Evolutionary conservation across 1,139 yeast genomes (phyloP), one percentile per base, ranked within the genome.

Genomic region (Pichia sp.): DNA sequence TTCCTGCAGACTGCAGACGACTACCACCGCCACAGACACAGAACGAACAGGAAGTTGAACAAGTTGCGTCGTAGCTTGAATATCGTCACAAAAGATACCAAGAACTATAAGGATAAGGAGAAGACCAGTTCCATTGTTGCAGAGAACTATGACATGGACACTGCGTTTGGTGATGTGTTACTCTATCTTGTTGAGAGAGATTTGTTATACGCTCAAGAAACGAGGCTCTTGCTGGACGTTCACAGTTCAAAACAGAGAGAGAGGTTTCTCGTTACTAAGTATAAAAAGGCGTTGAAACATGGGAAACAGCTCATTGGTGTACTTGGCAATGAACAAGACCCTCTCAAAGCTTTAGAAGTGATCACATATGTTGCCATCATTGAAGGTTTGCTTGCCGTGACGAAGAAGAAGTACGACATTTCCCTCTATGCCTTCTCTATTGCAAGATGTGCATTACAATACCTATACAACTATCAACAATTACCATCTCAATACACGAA

Each of bases 111-210:
- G 36, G 53, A 60, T 10, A 70, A 72, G 40, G 67, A 68, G 40
- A 64, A 69, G 50, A 56, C 60, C 6, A 56, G 67, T 28, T 56
- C 61, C 20, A 66, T 78, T 28, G 50, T 66, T 4, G 40, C 56
- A 1, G 72, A 63, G n/a, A 69, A 74, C 40, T 74, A 75, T 48
- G 58, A 56, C 4, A 41, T 52, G n/a, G 69, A 78, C 49, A 45
- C 59, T 10, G 58, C 63, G 37, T 71, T 58, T 50, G 84, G 76
- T 12, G 55, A 59, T 21, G 56, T 82, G 16, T 56, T 72, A 18
- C 62, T 82, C 22, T 60, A 69, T 42, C 66, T 70, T 10, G 76
- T 81, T 1, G 94, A 85, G 56, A 67, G 91, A 49, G 80, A 81
- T 46, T 63, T 78, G 55, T 66, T 85, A 26, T 74, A 72, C 49